Evolutionary conservation across 1,139 yeast genomes (phyloP).

Genomic region (Groenewaldozyma sp.): DNA sequence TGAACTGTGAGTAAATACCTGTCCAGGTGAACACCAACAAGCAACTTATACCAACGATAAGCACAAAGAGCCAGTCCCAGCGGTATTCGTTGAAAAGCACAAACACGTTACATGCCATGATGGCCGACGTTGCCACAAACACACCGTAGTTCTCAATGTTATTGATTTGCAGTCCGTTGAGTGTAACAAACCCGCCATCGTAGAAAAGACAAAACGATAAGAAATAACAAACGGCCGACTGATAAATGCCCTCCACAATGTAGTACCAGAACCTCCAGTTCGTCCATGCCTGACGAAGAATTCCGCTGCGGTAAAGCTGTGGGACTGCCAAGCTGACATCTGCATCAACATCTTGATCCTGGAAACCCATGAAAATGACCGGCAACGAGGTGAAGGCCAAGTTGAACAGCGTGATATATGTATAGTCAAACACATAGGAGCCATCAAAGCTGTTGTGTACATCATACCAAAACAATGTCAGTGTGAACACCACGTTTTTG

Average conservation of each 20-base stretch:
- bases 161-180: conserved; percentile 60
- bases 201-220: conserved; percentile 68
- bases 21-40: conserved; percentile 78
- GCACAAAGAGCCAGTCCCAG: conserved; percentile 87
- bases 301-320: conserved; percentile 77
- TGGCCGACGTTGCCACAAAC: conserved; percentile 69
- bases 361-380: conserved; percentile 77
- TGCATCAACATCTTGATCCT: conserved; percentile 89
- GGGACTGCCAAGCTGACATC: conserved; percentile 76
- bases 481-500: conserved; percentile 81
- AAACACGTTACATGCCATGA: conserved; percentile 71
- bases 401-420: conserved; percentile 85
- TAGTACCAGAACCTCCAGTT: conserved; percentile 69
- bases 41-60: conserved; percentile 57
- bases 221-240: conserved; percentile 76
- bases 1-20: conserved; percentile 72
- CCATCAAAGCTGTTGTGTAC: conserved; percentile 81
- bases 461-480: conserved; percentile 92
- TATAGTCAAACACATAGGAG: conserved; percentile 82
- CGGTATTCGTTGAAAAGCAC: conserved; percentile 74
- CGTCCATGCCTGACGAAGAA: conserved; percentile 73
- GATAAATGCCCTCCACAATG: conserved; percentile 80
- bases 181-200: conserved; percentile 46
- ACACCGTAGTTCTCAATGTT: conserved; percentile 83
- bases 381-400: conserved; percentile 94